Conservation (phyloP, 495 filamentous ascomycete genomes). For the Glarea lozoyensis region DNA sequence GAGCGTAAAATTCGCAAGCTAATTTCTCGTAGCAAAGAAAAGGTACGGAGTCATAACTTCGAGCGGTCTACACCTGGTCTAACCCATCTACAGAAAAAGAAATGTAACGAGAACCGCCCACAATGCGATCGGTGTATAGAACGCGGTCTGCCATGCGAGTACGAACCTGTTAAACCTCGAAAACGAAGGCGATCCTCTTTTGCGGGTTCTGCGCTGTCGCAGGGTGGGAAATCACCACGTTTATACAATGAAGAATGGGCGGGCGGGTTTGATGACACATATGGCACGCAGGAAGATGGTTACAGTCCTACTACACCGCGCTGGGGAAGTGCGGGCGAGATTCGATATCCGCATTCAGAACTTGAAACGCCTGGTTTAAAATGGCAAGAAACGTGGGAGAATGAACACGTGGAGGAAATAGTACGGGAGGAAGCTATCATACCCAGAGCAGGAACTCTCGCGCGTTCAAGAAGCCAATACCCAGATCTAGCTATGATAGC, state of each 20-base stretch:
- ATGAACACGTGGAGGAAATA: conserved; percentile 16
- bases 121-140: conserved; percentile 49
- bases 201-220: conserved; percentile 7
- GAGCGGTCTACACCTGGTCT: conserved; percentile 2
- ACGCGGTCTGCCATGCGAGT: conserved; percentile 41
- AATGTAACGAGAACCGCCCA: conserved; percentile 53
- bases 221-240: conserved; percentile 4
- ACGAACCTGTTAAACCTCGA: conserved; percentile 48
- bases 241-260: conserved; percentile 14
- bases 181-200: conserved; percentile 33
- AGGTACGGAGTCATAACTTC: conserved; percentile 22
- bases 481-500: conserved; percentile 33
- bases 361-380: conserved; percentile 5
- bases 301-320: conserved; percentile 2
- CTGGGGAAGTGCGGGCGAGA: too few species aligned
- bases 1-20: not conserved
- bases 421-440: conserved; percentile 4
- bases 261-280: conserved; percentile 16
- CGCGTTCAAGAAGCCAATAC: conserved; percentile 16
- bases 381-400: conserved; percentile 5
- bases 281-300: conserved; percentile 5
- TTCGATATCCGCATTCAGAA: conserved; percentile 7
- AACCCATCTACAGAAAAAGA: conserved; percentile 44
- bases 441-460: conserved; percentile 1
- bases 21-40: conserved; percentile 35